Evolutionary conservation across 768 basidiomycete genomes (phyloP), one percentile per base, ranked within the genome.

Genomic region (Leccinellum luteum): DNA sequence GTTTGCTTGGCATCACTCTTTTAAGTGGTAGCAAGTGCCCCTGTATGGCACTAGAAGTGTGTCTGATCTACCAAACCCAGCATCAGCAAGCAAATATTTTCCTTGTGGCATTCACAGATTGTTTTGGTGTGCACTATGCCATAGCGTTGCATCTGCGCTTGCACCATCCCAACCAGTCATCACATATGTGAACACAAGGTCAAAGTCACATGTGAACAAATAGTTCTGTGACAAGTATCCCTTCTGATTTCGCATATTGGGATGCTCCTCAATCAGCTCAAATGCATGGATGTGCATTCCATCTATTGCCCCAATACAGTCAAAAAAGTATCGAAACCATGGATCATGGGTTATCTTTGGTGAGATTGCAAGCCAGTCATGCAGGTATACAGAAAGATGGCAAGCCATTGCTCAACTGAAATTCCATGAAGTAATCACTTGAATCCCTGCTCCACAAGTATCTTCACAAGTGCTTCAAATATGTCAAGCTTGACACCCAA

Each of bases 181-280:
- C 1, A 47, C 23, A 31, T 65, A 68, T 4, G 30, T 52, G 30
- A 60, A 66, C 2, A 43, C 30, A n/a, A 57, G 31, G 19, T 68
- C 31, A 3, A 61, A 59, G 51, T 68, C 47, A 9, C 67, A 68
- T 0, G 52, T 7, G 6, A 65, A 65, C 0, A 69, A 52, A 6
- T 56, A 63, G 9, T 69, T 69, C n/a, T 67, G 66, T 0, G 59
- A 62, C 3, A 67, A 15, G 2, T 12, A 51, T 2, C 66, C 62
- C 31, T 67, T 63, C 12, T 12, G 28, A 25, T 67, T 65, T 1
- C 34, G 19, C 55, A 64, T 59, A 10, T 55, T 21, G 0, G 19
- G n/a, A 12, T 62, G 61, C 1, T 62, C 57, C 8, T 51, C 44
- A 3, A 23, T 9, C 3, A 15, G 48, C 3, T 44, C 34, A 12